Percentiles rank a stretch among this genome's conserved stretches.
Evolutionary conservation across 176 grass and related monocot genomes (phyloP).

Genomic region (Triticum monococcum): DNA sequence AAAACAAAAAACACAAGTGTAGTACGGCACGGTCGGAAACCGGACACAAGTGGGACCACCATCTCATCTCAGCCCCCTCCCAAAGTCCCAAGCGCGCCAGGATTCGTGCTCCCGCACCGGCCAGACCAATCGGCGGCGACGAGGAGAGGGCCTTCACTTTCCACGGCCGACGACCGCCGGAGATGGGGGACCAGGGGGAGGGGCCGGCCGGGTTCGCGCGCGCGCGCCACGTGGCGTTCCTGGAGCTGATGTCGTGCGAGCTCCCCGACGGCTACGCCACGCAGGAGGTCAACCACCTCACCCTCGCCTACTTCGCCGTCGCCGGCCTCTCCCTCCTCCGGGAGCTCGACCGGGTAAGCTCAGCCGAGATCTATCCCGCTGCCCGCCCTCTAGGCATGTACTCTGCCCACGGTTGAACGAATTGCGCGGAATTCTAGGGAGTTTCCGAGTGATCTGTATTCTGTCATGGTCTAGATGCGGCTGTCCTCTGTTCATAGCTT

Average conservation of each 20-base stretch:
- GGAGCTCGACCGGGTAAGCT: conserved; percentile 54
- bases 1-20: too few relatives aligned
- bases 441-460: not conserved
- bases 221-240: conserved; percentile 43
- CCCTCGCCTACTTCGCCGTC: conserved; percentile 86
- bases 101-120: too few relatives aligned
- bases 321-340: conserved; percentile 65
- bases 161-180: not conserved
- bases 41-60: too few relatives aligned
- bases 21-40: too few relatives aligned
- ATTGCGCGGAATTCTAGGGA: not conserved
- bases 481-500: too few relatives aligned
- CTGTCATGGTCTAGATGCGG: not conserved
- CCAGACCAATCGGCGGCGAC: too few relatives aligned
- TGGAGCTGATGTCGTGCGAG: conserved; percentile 39
- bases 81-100: too few relatives aligned
- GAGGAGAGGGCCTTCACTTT: too few relatives aligned
- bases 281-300: conserved; percentile 87
- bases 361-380: not conserved
- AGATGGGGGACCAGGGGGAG: not conserved
- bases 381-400: too few relatives aligned
- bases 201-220: conserved; percentile 20
- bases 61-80: too few relatives aligned
- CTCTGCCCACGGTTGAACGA: not conserved
- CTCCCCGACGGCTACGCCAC: conserved; percentile 54